These are phyloP conservation scores for Metarhizium robertsii DNA, from an alignment of 2,329 filamentous ascomycete species.

Conservation along the genomic window DNA sequence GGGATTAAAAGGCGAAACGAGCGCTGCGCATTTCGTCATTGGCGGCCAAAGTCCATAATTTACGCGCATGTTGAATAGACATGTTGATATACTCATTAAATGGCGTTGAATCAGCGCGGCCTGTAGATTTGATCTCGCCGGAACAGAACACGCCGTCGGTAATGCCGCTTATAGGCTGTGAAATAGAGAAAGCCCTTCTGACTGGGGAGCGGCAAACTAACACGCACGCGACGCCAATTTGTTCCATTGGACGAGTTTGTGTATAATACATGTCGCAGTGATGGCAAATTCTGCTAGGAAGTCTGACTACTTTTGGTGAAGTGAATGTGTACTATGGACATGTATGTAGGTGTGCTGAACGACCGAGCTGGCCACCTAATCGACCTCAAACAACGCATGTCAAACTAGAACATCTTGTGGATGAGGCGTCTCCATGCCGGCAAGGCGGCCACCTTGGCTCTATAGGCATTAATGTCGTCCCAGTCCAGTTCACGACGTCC, in stretches of 20 bases:
- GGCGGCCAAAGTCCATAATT: no score
- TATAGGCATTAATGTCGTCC: constrained; percentile 48
- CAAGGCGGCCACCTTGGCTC: constrained; percentile 35
- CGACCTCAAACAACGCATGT: neutral
- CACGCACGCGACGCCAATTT: neutral
- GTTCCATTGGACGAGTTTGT: neutral
- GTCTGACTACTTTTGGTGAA: neutral
- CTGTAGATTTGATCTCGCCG: no score
- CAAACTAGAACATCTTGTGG: constrained; percentile 22
- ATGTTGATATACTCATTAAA: no score
- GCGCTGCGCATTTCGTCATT: no score
- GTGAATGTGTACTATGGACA: neutral
- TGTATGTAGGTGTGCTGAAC: neutral
- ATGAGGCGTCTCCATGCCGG: constrained; percentile 35
- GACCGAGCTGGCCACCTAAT: neutral
- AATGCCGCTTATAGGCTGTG: no score
- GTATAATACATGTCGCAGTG: neutral
- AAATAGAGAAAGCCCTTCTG: no score
- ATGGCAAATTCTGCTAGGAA: neutral
- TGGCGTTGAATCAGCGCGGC: no score
- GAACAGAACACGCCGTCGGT: no score
- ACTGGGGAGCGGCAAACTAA: no score
- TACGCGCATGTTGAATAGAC: no score
- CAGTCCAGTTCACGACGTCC: constrained; percentile 56
- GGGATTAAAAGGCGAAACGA: no score